Base-by-base conservation (phyloP, 306 rosid species). In the Albizia julibrissin region DNA sequence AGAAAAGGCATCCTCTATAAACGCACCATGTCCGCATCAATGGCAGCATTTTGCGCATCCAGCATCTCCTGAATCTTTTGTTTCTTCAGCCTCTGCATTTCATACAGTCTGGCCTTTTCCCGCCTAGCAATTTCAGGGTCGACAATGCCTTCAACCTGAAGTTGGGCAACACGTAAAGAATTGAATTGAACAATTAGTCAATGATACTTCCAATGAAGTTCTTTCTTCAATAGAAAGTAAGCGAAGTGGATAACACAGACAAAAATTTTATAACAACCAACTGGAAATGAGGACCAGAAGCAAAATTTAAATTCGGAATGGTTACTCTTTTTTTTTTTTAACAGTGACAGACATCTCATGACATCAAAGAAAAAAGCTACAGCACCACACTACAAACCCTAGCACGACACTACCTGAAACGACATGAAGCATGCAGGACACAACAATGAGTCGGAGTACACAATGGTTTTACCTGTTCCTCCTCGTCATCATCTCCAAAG, bases 11-110 rank as follows among this genome's bases (percentile, higher is more conserved):
- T 26, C 29, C 46, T 27, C 40, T 46, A 73, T 10, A 50, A 19
- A 85, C 93, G 11, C 75, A 95, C 99, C 97, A 95, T 95, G 64
- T 92, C 97, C 82, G 98, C 96, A 42, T 95, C 99, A 87, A 93
- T 90, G 1, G 96, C 81, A 44, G 98, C 96, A 88, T 95, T 93
- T 85, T 95, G 99, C 1, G 44, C 84, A 75, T 91, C 98, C 83
- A 95, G 80, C 81, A 93, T 95, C 79, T 93, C 99, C 86, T 95
- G 98, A 86, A 95, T 61, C 90, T 95, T 95, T 72, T 93, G 96
- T 58, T 87, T 95, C 96, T 93, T 95, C 77, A 91, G 0, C 21
- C 84, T 49, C 75, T 95, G 92, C 96, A 95, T 85, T 79, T 93
- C 96, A 68, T 54, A 91, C 37, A 95, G 91, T 72, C 99, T 92